Conservation (phyloP, 768 basidiomycete genomes). For the Mycena capillaripes region DNA sequence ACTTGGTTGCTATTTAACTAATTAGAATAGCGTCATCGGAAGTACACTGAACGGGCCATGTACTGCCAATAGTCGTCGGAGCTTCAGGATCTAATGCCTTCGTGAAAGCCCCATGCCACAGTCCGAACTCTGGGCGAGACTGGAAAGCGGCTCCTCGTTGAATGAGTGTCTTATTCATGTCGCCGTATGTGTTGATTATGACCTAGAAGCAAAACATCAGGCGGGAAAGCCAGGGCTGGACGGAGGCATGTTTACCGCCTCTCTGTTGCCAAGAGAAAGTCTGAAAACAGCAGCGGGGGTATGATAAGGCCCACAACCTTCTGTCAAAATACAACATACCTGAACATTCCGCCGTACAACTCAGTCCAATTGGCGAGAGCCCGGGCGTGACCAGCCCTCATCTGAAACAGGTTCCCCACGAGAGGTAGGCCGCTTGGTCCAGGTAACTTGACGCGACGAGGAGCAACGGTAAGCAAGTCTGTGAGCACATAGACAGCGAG, state of each 20-base stretch:
- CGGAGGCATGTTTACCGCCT: conserved; percentile 5
- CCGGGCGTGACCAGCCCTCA: conserved; percentile 26
- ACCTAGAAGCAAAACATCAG: conserved; percentile 6
- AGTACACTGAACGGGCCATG: neutral
- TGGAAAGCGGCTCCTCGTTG: conserved; percentile 32
- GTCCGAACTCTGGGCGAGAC: conserved; percentile 26
- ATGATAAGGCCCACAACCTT: neutral
- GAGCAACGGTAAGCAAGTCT: neutral
- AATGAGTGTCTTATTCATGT: conserved; percentile 26
- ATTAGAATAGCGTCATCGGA: neutral
- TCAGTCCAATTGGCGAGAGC: conserved; percentile 22
- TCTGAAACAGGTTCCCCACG: conserved; percentile 26
- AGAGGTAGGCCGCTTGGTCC: conserved; percentile 20
- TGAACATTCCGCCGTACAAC: conserved; percentile 32
- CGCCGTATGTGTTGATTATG: conserved; percentile 24
- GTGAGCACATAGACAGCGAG: neutral
- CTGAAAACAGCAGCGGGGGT: neutral
- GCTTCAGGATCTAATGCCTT: conserved; percentile 25
- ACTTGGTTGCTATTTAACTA: conserved; percentile 9
- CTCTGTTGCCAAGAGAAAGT: conserved; percentile 21
- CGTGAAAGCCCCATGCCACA: conserved; percentile 27
- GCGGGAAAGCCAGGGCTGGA: neutral
- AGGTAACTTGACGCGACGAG: conserved; percentile 19
- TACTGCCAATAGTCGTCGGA: conserved; percentile 29
- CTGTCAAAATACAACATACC: neutral